These are phyloP conservation scores for Albizia julibrissin DNA, from an alignment of 306 rosid genomes.

Conservation along the genomic window DNA sequence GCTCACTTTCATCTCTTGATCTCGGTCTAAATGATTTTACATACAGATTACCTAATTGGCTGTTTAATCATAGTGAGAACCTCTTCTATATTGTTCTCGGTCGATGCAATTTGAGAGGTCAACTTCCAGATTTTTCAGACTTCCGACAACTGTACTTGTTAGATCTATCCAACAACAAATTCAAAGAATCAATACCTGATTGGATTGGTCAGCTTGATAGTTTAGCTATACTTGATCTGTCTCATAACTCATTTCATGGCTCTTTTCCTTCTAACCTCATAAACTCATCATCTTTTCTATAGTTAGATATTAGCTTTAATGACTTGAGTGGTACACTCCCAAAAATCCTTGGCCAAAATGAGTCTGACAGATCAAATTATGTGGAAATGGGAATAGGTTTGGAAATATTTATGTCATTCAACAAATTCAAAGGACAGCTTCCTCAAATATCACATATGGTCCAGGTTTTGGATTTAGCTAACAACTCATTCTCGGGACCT, in stretches of 20 bases:
- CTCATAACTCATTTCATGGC: not conserved
- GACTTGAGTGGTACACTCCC: not conserved
- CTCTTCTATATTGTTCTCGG: not conserved
- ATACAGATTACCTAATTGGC: not conserved
- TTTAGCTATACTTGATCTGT: not conserved
- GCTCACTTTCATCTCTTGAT: not conserved
- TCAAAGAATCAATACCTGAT: not conserved
- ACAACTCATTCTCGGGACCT: not conserved
- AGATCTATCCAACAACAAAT: not conserved
- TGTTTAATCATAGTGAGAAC: not conserved
- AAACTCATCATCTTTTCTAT: rapidly evolving
- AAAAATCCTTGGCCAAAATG: not conserved
- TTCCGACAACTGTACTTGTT: not conserved
- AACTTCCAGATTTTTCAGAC: not conserved
- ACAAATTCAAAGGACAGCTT: not conserved
- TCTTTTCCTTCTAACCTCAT: not conserved
- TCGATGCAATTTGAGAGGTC: not conserved
- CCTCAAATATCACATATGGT: rapidly evolving
- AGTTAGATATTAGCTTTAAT: not conserved
- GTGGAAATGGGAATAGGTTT: no score
- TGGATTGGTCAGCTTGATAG: not conserved
- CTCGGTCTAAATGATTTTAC: not conserved
- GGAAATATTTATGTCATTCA: not conserved
- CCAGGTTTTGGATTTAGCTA: rapidly evolving
- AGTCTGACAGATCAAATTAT: no score